Conservation (phyloP, 257 asterid species). For the Ocimum tenuiflorum region DNA sequence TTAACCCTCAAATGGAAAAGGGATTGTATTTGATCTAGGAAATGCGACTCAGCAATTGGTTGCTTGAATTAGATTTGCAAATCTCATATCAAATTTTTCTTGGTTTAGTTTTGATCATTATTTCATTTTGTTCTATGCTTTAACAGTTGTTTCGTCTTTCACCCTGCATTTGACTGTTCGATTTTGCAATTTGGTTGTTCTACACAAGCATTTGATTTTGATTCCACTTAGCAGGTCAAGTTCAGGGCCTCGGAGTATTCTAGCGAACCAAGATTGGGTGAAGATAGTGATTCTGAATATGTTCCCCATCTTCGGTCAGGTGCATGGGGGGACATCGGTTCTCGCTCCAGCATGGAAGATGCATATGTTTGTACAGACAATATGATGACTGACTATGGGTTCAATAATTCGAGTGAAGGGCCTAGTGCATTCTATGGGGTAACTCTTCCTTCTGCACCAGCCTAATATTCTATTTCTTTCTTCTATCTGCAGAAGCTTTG, state of each 20-base stretch:
- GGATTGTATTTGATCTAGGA: background rate
- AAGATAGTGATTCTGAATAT: constrained; percentile 33
- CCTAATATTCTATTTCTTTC: background rate
- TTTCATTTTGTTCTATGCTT: background rate
- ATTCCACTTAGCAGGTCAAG: constrained; percentile 47
- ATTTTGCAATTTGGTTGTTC: background rate
- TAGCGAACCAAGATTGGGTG: constrained; percentile 33
- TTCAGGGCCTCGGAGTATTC: constrained; percentile 29
- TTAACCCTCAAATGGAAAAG: background rate
- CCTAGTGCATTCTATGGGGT: constrained; percentile 92
- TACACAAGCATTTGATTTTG: constrained; percentile 13
- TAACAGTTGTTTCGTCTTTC: background rate
- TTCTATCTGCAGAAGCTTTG: background rate
- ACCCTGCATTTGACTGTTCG: background rate
- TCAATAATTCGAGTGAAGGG: constrained; percentile 25
- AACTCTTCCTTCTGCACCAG: constrained; percentile 21
- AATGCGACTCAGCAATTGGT: background rate
- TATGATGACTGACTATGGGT: constrained; percentile 45
- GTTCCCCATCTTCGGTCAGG: constrained; percentile 80
- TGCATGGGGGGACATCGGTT: constrained; percentile 79
- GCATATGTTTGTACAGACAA: constrained; percentile 65
- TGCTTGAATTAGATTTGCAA: constrained; percentile 1
- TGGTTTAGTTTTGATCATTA: background rate
- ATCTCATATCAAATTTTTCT: background rate
- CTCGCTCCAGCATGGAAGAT: constrained; percentile 86